Evolutionary conservation across 2,329 filamentous ascomycete species (phyloP), one percentile per base, ranked within the genome.

Genomic region (Mariannaea elegans): DNA sequence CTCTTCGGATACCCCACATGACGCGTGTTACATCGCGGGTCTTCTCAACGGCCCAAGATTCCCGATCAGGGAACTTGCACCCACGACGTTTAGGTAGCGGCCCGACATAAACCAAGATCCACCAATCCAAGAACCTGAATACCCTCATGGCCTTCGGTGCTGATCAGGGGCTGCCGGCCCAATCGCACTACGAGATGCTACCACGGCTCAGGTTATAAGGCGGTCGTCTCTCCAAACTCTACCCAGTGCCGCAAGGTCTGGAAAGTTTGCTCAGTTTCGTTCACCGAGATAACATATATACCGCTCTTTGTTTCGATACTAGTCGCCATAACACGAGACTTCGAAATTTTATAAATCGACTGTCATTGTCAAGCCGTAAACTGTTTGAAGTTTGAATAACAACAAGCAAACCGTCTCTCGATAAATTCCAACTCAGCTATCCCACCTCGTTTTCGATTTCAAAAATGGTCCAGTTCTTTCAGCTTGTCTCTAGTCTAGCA

Each of bases 91-190:
- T 36, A 47, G 46, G 44, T 57, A 56, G 52, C 54, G 47, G 55
- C 56, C 58, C 38, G 53, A 51, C 63, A 46, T 53, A 45, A 47
- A 18, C 59, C 36, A 62, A 63, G 56, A 64, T 62, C 66, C 57
- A 55, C 66, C 66, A 69, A 68, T 69, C 68, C 66, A 39, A 32
- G 42, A 32, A 31, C 34, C 19, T 41, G 18, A 19, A 67, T 69
- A 50, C 63, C 56, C 48, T 45, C 53, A 59, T 59, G 51, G 32
- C 60, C 31, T 58, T 60, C 65, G 46, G 55, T 62, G 51, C 31
- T 42, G 55, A 32, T 49, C 55, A 52, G 61, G 66, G 57, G 59
- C 51, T 24, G 42, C 44, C 31, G 48, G 34, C 50, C 46, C 50
- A 60, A 68, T 50, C 9, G 57, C 46, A 56, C 62, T 45, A 46